A percentile compares a stretch with the other conserved stretches of the same genome.
These are phyloP conservation scores for Claviceps lovelessii DNA, from an alignment of 2,329 filamentous ascomycete species.

Conservation along the genomic window DNA sequence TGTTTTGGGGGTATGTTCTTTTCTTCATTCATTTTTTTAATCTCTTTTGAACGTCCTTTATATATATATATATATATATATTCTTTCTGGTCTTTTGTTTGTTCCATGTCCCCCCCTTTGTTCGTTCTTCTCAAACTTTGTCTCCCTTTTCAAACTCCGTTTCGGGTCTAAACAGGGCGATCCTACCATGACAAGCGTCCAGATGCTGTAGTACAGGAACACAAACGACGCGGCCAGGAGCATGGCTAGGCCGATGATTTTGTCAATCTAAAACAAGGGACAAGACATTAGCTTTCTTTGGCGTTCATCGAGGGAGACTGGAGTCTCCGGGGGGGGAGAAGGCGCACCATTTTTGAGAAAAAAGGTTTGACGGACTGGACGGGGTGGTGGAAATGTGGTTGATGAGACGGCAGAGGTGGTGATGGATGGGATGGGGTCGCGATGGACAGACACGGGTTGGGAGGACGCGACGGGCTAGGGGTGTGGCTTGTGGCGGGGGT, in stretches of 20 bases:
- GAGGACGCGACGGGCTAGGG: background rate
- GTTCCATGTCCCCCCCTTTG: too few relatives aligned
- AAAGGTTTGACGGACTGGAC: background rate
- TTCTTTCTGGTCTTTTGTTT: too few relatives aligned
- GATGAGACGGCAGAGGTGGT: background rate
- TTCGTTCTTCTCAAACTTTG: too few relatives aligned
- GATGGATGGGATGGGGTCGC: background rate
- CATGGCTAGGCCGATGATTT: constrained; percentile 56
- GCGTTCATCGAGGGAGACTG: too few relatives aligned
- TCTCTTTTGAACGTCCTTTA: too few relatives aligned
- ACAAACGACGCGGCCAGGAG: constrained; percentile 50
- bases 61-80: too few relatives aligned
- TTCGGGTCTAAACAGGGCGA: too few relatives aligned
- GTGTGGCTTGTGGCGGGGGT: background rate
- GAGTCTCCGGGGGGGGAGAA: too few relatives aligned
- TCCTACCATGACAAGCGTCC: constrained; percentile 89
- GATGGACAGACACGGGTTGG: background rate
- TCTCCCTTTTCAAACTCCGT: too few relatives aligned
- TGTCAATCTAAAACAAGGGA: constrained; percentile 58
- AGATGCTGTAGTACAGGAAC: constrained; percentile 84
- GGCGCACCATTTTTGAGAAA: background rate
- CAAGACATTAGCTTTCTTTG: background rate
- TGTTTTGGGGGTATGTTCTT: background rate
- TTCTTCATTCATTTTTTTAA: background rate
- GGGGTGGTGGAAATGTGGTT: background rate